Conservation (phyloP, 192 early-diverging fungal species). For the Gamsiella multidivaricata region DNA sequence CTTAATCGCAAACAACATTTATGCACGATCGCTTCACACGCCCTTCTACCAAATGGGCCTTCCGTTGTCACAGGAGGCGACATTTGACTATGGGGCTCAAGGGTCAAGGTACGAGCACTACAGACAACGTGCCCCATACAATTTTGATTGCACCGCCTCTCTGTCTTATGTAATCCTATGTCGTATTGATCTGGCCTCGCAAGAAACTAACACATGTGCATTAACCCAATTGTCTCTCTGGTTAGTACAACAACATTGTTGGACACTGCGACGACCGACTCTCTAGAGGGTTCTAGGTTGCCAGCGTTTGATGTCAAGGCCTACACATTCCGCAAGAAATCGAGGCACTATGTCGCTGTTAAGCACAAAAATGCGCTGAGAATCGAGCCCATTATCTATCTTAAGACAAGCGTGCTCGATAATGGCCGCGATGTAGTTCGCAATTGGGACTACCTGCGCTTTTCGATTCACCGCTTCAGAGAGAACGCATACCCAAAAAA, state of each 20-base stretch:
- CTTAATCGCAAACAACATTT: slow-evolving; percentile 16
- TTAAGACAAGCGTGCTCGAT: slow-evolving; percentile 45
- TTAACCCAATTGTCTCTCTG: background rate
- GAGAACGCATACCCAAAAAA: slow-evolving; percentile 42
- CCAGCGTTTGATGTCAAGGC: slow-evolving; percentile 45
- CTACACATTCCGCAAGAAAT: slow-evolving; percentile 50
- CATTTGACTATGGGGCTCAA: slow-evolving; percentile 16
- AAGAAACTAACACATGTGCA: background rate
- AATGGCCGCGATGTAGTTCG: slow-evolving; percentile 23
- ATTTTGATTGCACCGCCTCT: background rate
- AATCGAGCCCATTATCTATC: slow-evolving; percentile 49
- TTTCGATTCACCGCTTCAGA: slow-evolving; percentile 28
- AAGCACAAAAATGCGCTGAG: slow-evolving; percentile 46
- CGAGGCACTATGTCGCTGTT: slow-evolving; percentile 44
- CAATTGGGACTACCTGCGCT: slow-evolving; percentile 43
- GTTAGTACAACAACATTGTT: slow-evolving; percentile 12
- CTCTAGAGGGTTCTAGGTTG: background rate
- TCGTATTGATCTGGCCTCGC: background rate
- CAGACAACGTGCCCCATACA: too few species aligned
- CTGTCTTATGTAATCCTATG: background rate
- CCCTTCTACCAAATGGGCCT: slow-evolving; percentile 41
- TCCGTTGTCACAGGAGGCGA: slow-evolving; percentile 7
- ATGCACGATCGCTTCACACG: slow-evolving; percentile 31
- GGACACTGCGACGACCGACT: background rate
- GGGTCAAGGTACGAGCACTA: slow-evolving; percentile 6